These are phyloP conservation scores for Microglena sp. DNA, from an alignment of 139 green algal genomes.

Conservation along the genomic window DNA sequence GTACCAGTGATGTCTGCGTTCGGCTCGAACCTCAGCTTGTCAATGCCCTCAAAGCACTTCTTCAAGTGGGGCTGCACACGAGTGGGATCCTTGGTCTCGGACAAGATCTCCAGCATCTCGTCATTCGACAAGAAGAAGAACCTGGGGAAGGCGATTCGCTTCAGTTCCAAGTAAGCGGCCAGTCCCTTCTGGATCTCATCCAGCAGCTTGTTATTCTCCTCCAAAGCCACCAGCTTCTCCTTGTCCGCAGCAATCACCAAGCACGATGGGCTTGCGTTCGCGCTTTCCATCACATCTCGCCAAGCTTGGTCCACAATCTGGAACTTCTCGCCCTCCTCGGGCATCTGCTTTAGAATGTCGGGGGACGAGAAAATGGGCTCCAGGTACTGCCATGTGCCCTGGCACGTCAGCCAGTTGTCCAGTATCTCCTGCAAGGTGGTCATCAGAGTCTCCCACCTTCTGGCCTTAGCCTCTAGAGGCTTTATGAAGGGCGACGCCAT, in stretches of 20 bases:
- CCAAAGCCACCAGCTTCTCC: constrained; percentile 30
- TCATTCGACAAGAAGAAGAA: constrained; percentile 80
- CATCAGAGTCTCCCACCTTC: constrained; percentile 56
- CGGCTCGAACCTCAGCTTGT: constrained; percentile 31
- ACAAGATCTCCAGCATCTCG: constrained; percentile 67
- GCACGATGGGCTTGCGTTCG: constrained; percentile 22
- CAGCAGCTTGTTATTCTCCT: constrained; percentile 48
- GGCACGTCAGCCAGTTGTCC: constrained; percentile 73
- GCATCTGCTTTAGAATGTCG: constrained; percentile 85
- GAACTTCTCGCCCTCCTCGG: constrained; percentile 76
- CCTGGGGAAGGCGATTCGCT: constrained; percentile 66
- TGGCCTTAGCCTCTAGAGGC: constrained; percentile 3
- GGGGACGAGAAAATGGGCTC: constrained; percentile 74
- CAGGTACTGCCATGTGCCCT: constrained; percentile 78
- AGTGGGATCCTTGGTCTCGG: constrained; percentile 56
- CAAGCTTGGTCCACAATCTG: constrained; percentile 44
- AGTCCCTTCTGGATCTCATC: constrained; percentile 48
- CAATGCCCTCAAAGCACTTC: constrained; percentile 75
- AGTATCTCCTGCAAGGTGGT: constrained; percentile 37
- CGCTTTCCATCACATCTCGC: constrained; percentile 57
- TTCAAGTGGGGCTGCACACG: constrained; percentile 68
- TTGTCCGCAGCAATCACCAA: constrained; percentile 41
- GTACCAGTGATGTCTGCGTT: constrained; percentile 10
- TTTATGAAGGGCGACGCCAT: constrained; percentile 65
- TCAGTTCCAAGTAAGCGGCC: constrained; percentile 72